These are phyloP conservation scores for Phytomonas serpens DNA, from an alignment of 208 protist species.

Conservation along the genomic window DNA sequence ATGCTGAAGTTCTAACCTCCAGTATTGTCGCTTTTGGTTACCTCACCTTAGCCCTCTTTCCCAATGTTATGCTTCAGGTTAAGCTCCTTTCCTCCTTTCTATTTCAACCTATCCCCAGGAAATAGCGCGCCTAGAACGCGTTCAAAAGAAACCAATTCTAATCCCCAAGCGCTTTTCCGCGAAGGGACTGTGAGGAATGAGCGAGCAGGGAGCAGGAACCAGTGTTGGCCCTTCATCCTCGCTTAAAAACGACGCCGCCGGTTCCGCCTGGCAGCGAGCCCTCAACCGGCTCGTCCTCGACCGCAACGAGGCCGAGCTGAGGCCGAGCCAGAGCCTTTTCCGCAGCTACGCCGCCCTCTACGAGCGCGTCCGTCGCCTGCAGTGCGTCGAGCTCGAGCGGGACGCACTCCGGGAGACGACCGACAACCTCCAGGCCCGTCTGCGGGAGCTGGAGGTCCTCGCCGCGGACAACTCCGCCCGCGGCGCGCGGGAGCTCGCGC, in stretches of 20 bases:
- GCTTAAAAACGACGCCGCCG: not conserved
- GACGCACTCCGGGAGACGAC: conserved; percentile 24
- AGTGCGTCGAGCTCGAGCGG: conserved; percentile 28
- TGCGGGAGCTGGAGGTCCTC: conserved; percentile 40
- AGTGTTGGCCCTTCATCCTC: not conserved
- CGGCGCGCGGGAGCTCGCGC: conserved; percentile 32
- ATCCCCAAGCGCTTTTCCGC: not conserved
- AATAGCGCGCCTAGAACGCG: not conserved
- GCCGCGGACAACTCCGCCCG: conserved; percentile 30
- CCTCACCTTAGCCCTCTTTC: not conserved
- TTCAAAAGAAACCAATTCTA: not conserved
- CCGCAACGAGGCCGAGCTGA: conserved; percentile 50
- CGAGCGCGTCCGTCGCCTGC: conserved; percentile 25
- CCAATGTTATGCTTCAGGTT: not conserved
- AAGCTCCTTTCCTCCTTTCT: not conserved
- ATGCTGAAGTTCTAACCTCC: not conserved
- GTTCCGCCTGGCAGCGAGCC: conserved; percentile 19
- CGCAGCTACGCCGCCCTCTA: conserved; percentile 31
- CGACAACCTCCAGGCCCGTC: conserved; percentile 22
- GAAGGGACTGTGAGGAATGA: not conserved
- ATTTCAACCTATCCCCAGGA: not conserved
- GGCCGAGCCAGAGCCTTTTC: conserved; percentile 36
- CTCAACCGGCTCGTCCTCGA: conserved; percentile 33
- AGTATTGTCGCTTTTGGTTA: not conserved
- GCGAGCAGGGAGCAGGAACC: not conserved